Evolutionary conservation across 2,329 filamentous ascomycete genomes (phyloP), one percentile per base, ranked within the genome.

Genomic region (Xylariales sp.): DNA sequence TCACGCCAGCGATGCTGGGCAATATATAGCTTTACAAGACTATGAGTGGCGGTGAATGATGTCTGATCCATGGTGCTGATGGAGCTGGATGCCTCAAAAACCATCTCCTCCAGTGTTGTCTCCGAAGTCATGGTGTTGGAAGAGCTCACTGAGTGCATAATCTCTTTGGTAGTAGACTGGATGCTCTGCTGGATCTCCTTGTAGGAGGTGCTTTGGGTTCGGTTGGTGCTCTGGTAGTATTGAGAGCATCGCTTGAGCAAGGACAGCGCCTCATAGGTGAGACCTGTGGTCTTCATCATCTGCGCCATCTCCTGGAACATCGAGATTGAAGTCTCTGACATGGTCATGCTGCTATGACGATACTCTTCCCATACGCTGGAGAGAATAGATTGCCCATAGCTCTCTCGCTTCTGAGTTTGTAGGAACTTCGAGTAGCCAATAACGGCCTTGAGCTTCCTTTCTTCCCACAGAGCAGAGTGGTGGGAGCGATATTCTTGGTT

Each of bases 311-410:
- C 58, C 6, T 53, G 41, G 34, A 66, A 54, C 6, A 62, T 57
- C 45, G 46, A 63, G 40, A 46, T 58, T 27, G 50, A 61, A 10
- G 52, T 58, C 40, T 68, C 62, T 0, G 65, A 60, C 18, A 63
- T 54, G 5, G 60, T 54, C 12, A 61, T 48, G 38, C 62, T 65
- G 30, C 61, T 17, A 19, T 35, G 33, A 5, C 20, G 60, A 43
- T 74, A 72, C 44, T 74, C 70, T 36, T 70, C 60, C 64, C 67
- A 72, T 15, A 70, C 51, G 8, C 62, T 64, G 3, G 59, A 61
- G 4, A 74, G 56, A 5, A 74, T 54, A 4, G 67, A 62, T 3
- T 65, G 63, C 0, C 67, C 60, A 42, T 75, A 70, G 1, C 54
- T 54, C 12, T 59, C 57, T 4, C 68, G 59, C 44, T 68, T 67